Conservation (phyloP, 805 yeast genomes). For the Cyberlindnera xylosilytica region DNA sequence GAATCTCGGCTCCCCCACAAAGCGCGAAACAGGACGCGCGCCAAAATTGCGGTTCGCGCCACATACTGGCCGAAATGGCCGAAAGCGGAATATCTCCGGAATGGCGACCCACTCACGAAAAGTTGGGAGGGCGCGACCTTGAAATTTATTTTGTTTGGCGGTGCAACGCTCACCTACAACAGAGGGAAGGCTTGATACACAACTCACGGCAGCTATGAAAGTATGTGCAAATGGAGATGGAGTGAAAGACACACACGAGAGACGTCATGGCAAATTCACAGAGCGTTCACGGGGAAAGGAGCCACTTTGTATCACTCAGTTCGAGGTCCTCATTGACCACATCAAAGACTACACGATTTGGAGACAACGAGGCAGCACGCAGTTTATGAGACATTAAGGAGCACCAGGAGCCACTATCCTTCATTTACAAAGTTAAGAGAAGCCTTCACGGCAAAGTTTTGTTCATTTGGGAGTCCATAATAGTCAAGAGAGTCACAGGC, state of each 20-base stretch:
- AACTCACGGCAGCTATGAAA: conserved; percentile 20
- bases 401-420: too few species aligned
- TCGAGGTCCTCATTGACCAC: too few species aligned
- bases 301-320: too few species aligned
- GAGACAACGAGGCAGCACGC: too few species aligned
- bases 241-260: conserved; percentile 2
- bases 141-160: conserved; percentile 23
- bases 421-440: too few species aligned
- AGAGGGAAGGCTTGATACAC: not conserved
- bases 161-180: conserved; percentile 2
- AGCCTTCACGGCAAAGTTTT: too few species aligned
- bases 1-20: not conserved
- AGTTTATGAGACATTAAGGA: too few species aligned
- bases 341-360: too few species aligned
- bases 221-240: conserved; percentile 7
- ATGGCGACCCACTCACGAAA: conserved; percentile 25
- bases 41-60: not conserved
- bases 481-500: too few species aligned
- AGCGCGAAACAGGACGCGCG: not conserved
- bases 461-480: too few species aligned
- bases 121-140: conserved; percentile 10
- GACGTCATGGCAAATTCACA: conserved; percentile 93
- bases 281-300: not conserved
- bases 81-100: conserved; percentile 11
- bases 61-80: conserved; percentile 2